Evolutionary conservation across 2,329 filamentous ascomycete species (phyloP), one percentile per base, ranked within the genome.

Genomic region (Cladorrhinum sp.): DNA sequence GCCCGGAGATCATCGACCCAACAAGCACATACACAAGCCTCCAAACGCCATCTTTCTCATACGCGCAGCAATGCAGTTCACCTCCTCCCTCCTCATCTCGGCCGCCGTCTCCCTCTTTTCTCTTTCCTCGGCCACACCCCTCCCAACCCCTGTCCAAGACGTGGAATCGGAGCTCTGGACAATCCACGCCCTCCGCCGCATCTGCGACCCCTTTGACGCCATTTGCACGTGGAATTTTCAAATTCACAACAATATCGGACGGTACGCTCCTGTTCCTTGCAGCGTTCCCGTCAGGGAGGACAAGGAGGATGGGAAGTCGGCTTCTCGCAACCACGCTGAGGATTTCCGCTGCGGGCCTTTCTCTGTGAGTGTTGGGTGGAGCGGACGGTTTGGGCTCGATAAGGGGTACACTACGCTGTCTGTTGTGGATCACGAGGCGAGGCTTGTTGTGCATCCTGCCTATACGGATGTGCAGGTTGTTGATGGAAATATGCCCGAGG

Each of bases 181-280:
- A 28, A 18, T 52, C 23, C 23, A 12, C 20, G 55, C 62, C 58
- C 48, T 76, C 57, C 69, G 70, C 65, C 76, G 75, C 26, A 67
- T 66, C 23, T 77, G 76, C 72, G 67, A 75, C 68, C 28, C 60
- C 7, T 67, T 48, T 20, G 69, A 78, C 70, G 74, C 72, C 18
- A 65, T 65, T 42, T 78, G 76, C 72, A 70, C 67, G 52, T 79
- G 76, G 76, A 65, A 65, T 18, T 79, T 78, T 65, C 67, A 67
- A 57, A 73, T 79, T 69, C 65, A 74, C 68, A 73, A 74, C 42
- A 57, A 62, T 28, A 30, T 49, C 18, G 54, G 23, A 9, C 68
- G 69, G 51, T 62, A 60, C 5, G 68, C 66, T 8, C 58, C 67
- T 18, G 72, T 71, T 33, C 49, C 68, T 8, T 77, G 76, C 71